Evolutionary conservation across 257 asterid genomes (phyloP), one percentile per base, ranked within the genome.

Genomic region (Solanum ossicruentum): DNA sequence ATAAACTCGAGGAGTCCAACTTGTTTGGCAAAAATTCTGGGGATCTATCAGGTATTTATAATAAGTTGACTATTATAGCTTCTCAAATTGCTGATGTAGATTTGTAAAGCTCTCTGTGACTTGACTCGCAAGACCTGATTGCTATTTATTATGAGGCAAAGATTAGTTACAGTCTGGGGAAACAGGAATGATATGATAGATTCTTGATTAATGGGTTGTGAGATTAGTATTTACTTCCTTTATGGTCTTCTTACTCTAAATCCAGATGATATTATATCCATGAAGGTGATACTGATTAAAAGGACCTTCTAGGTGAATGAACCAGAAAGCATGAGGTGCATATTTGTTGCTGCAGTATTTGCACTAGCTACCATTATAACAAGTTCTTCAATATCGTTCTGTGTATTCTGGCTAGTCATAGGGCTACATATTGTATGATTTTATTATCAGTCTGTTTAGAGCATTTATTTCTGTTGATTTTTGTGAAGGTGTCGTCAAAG

Each of bases 1-100:
- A 93, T 93, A 54, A 81, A 84, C 80, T 72, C 97, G 1, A 90
- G 97, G 73, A 91, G 97, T 85, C 98, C 99, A 69, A 93, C 99
- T 3, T 95, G 98, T 85, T 95, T 96, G 85, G 98, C 99, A 66
- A 96, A 96, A 91, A 94, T 96, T 73, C 91, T 96, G 55, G 99
- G 99, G 78, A 96, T 96, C 80, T 96, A 95, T 91, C 99, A 95
- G 98, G 99, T 96, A 96, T 45, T 71, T 87, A 75, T 65, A 6
- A 39, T 43, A 45, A 71, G 67, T 57, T 54, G 82, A 85, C 79
- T 73, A 84, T 61, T 73, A 58, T 20, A 75, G 36, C 65, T 10
- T 52, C 83, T 54, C 28, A 78, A 78, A 78, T 78, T 52, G 60
- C 65, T 78, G 83, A 26, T 77, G 54, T 52, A 78, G 83, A 78